Conservation (phyloP, 2,329 filamentous ascomycete species). For the Colletotrichum shisoi region DNA sequence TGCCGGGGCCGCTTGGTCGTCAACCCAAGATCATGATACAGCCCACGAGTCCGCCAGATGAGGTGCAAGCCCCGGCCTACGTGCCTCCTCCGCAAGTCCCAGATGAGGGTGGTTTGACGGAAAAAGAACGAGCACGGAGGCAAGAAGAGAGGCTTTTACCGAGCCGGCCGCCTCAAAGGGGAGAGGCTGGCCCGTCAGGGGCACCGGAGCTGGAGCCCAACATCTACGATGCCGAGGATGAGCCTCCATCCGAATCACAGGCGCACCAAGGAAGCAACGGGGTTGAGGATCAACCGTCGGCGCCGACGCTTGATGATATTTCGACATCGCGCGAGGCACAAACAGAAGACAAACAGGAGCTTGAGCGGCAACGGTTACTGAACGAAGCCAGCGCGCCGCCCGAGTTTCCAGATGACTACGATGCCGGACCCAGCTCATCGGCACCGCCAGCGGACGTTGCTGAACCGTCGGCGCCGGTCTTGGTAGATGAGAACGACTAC, state of each 20-base stretch:
- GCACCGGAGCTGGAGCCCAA: constrained; percentile 46
- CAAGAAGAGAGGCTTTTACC: constrained; percentile 83
- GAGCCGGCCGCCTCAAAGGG: constrained; percentile 70
- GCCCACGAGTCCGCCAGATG: constrained; percentile 41
- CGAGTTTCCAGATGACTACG: constrained; percentile 63
- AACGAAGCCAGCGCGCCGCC: constrained; percentile 70
- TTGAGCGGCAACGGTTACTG: constrained; percentile 72
- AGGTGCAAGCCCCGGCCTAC: constrained; percentile 56
- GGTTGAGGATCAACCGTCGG: constrained; percentile 51
- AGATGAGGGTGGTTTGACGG: constrained; percentile 70
- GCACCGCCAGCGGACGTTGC: constrained; percentile 43
- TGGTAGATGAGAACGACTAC: constrained; percentile 65
- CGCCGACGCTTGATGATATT: constrained; percentile 58
- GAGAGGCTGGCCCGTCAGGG: constrained; percentile 49
- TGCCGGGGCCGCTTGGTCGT: constrained; percentile 19
- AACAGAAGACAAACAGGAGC: constrained; percentile 80
- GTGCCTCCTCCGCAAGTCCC: constrained; percentile 68
- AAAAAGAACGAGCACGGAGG: constrained; percentile 80
- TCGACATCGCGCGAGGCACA: constrained; percentile 45
- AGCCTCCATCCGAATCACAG: constrained; percentile 43
- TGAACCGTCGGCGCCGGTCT: constrained; percentile 65
- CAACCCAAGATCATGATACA: constrained; percentile 35
- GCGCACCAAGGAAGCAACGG: constrained; percentile 40
- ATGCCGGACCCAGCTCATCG: constrained; percentile 48
- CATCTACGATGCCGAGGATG: constrained; percentile 59